Evolutionary conservation across 2,329 filamentous ascomycete genomes (phyloP).

Genomic region (Akanthomyces dipterigenus): DNA sequence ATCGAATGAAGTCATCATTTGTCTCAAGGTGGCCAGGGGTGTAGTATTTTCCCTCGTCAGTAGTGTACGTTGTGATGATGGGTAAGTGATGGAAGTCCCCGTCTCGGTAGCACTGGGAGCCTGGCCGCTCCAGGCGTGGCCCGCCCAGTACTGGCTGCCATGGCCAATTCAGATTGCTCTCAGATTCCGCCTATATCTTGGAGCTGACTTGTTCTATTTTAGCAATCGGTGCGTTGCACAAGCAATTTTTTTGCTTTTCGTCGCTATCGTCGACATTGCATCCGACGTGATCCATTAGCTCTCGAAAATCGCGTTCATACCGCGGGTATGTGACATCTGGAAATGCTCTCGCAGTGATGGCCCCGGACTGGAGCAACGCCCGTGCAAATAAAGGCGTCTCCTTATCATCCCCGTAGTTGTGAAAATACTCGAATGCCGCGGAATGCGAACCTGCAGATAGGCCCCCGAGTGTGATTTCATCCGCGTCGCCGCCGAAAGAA

Average conservation of each 20-base stretch:
- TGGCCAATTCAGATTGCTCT: constrained; percentile 38
- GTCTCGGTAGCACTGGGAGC: constrained; percentile 33
- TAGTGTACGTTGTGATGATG: constrained; percentile 30
- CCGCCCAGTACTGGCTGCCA: constrained; percentile 42
- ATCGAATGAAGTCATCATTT: constrained; percentile 29
- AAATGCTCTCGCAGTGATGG: constrained; percentile 30
- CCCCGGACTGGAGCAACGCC: constrained; percentile 31
- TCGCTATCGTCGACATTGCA: constrained; percentile 23
- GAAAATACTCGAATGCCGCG: constrained; percentile 31
- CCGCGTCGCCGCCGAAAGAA: constrained; percentile 46
- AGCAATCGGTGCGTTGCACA: constrained; percentile 29
- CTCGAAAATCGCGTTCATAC: constrained; percentile 26
- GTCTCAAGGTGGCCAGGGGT: constrained; percentile 27
- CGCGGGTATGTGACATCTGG: constrained; percentile 28
- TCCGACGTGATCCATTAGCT: constrained; percentile 22
- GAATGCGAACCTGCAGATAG: constrained; percentile 44
- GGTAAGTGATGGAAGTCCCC: constrained; percentile 31
- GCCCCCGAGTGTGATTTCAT: constrained; percentile 47
- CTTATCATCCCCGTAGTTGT: constrained; percentile 27
- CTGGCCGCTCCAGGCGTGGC: constrained; percentile 38
- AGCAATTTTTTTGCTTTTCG: constrained; percentile 29
- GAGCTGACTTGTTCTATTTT: constrained; percentile 32
- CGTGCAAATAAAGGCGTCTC: constrained; percentile 26
- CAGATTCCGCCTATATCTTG: constrained; percentile 30
- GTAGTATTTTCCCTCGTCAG: constrained; percentile 29